These are phyloP conservation scores for Diplosphaera chodatii DNA, from an alignment of 139 green algal species.

Conservation along the genomic window DNA sequence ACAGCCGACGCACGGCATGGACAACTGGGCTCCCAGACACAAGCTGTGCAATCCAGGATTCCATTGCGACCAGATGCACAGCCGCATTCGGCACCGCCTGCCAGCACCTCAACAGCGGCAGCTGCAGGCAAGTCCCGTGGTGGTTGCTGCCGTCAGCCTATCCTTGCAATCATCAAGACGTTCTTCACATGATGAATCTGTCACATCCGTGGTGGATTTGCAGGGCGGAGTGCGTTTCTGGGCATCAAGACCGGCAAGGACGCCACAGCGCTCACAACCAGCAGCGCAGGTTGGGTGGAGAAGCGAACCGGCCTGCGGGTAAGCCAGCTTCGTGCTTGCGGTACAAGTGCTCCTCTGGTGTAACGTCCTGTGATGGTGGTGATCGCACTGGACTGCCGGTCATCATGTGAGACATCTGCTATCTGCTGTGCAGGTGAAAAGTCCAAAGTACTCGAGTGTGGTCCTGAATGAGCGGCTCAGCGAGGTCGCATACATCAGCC, in stretches of 20 bases:
- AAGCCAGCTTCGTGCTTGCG: not conserved
- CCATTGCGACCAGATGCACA: too few species aligned
- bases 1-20: not conserved
- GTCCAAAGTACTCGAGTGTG: constrained; percentile 28
- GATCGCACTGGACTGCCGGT: not conserved
- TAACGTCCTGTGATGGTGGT: not conserved
- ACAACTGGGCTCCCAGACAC: too few species aligned
- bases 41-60: too few species aligned
- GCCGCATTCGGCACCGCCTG: too few species aligned
- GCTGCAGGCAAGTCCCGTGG: too few species aligned
- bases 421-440: constrained; percentile 29
- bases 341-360: not conserved
- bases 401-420: not conserved
- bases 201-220: too few species aligned
- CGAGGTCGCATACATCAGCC: constrained; percentile 11
- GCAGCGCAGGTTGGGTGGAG: constrained; percentile 7
- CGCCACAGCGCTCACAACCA: not conserved
- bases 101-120: too few species aligned
- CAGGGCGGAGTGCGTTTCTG: not conserved
- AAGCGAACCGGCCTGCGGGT: constrained; percentile 12
- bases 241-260: not conserved
- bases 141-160: too few species aligned
- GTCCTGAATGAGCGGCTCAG: constrained; percentile 27
- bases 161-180: too few species aligned
- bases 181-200: too few species aligned